phyloP scores from a whole-genome alignment of 2,329 filamentous ascomycete species.

The Aspergillus piperis region DNA sequence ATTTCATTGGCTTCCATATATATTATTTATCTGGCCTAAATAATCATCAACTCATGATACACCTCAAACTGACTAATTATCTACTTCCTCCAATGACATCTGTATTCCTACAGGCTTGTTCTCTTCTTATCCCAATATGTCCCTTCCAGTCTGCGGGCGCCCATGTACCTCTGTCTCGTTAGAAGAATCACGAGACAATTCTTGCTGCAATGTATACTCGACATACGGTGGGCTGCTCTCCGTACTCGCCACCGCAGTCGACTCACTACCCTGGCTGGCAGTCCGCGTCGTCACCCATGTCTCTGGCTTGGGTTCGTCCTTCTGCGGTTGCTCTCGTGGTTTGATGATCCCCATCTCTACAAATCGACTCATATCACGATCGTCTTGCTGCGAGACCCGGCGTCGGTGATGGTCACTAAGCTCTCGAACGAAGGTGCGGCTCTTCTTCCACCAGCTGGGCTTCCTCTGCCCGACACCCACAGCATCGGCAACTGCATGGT shows the following conservation, averaged over 20 bases:
- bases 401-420: not conserved
- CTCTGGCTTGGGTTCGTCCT: not conserved
- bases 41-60: not conserved
- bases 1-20: not conserved
- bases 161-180: not conserved
- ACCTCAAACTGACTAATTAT: not conserved
- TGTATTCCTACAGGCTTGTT: too few species aligned
- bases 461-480: constrained; percentile 8
- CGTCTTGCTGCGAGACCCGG: constrained; percentile 2
- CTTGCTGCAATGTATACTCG: constrained; percentile 10
- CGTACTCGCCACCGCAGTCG: not conserved
- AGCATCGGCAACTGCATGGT: constrained; percentile 10
- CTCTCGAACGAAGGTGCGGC: constrained; percentile 10
- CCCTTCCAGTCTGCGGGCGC: not conserved
- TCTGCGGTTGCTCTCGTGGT: constrained; percentile 3
- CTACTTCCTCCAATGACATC: too few species aligned
- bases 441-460: constrained; percentile 17
- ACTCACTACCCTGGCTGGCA: constrained; percentile 12
- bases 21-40: not conserved
- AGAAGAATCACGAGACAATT: constrained; percentile 3
- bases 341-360: constrained; percentile 20
- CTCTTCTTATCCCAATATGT: not conserved
- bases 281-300: constrained; percentile 10
- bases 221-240: not conserved
- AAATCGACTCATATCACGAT: constrained; percentile 8